These are phyloP conservation scores for Rutstroemia sp. DNA, from an alignment of 2,329 filamentous ascomycete genomes.

Conservation along the genomic window DNA sequence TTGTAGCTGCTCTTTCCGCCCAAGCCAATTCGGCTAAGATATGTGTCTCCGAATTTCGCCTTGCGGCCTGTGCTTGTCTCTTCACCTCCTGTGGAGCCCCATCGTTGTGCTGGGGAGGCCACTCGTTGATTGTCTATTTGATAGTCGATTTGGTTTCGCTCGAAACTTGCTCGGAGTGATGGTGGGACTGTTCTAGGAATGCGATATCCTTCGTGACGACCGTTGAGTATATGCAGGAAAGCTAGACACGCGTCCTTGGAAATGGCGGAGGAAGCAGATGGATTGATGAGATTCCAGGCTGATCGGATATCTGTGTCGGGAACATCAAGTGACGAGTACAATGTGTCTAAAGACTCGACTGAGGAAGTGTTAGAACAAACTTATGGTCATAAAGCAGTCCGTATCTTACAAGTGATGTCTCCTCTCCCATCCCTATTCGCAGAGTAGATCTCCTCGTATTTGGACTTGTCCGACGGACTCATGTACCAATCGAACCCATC, in stretches of 20 bases:
- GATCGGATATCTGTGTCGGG: slow-evolving; percentile 76
- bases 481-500: slow-evolving; percentile 99
- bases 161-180: slow-evolving; percentile 84
- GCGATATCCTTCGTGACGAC: slow-evolving; percentile 88
- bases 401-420: slow-evolving; percentile 65
- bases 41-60: slow-evolving; percentile 95
- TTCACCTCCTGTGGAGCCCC: slow-evolving; percentile 73
- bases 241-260: slow-evolving; percentile 92
- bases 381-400: not conserved
- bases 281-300: slow-evolving; percentile 97
- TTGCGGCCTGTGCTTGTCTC: slow-evolving; percentile 81
- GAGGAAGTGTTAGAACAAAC: slow-evolving; percentile 10
- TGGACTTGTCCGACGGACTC: slow-evolving; percentile 80
- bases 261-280: slow-evolving; percentile 71
- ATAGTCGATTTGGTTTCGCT: slow-evolving; percentile 95
- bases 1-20: slow-evolving; percentile 71
- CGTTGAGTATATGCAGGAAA: slow-evolving; percentile 94
- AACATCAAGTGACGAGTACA: slow-evolving; percentile 75
- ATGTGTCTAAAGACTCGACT: slow-evolving; percentile 72
- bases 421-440: slow-evolving; percentile 84
- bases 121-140: slow-evolving; percentile 70
- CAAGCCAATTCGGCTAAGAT: slow-evolving; percentile 79
- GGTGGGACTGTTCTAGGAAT: slow-evolving; percentile 89
- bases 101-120: slow-evolving; percentile 59
- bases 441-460: slow-evolving; percentile 96